phyloP scores from a whole-genome alignment of 2,329 filamentous ascomycete species.

The Huntiella bhutanensis region DNA sequence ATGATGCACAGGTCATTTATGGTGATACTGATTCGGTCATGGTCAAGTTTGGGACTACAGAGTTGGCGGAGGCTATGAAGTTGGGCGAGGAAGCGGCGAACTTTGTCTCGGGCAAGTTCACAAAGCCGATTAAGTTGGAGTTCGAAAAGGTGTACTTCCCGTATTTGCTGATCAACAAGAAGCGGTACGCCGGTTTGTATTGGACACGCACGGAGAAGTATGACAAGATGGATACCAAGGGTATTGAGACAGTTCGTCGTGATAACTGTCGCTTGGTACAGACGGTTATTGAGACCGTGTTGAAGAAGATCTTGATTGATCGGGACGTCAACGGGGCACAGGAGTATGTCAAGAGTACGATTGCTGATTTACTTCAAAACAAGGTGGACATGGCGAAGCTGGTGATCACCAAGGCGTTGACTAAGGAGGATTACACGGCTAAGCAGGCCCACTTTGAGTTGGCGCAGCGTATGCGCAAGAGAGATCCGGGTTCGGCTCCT shows the following conservation, averaged over 20 bases:
- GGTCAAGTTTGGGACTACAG: slow-evolving; percentile 91
- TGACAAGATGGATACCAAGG: slow-evolving; percentile 99
- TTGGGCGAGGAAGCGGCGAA: slow-evolving; percentile 82
- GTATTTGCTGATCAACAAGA: slow-evolving; percentile 98
- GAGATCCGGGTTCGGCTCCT: slow-evolving; percentile 84
- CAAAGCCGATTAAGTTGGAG: slow-evolving; percentile 94
- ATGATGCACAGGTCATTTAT: slow-evolving; percentile 94
- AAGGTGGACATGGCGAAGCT: slow-evolving; percentile 98
- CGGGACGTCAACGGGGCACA: slow-evolving; percentile 78
- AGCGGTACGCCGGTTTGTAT: slow-evolving; percentile 92
- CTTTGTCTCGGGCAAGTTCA: slow-evolving; percentile 78
- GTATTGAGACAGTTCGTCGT: slow-evolving; percentile 92
- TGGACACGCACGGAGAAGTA: slow-evolving; percentile 91
- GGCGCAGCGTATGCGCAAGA: slow-evolving; percentile 89
- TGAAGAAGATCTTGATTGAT: slow-evolving; percentile 91
- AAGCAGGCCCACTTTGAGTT: slow-evolving; percentile 96
- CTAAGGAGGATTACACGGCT: slow-evolving; percentile 63
- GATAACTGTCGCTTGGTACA: slow-evolving; percentile 94
- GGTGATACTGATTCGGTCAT: slow-evolving; percentile 99
- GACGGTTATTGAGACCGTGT: slow-evolving; percentile 89
- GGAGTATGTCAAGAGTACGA: slow-evolving; percentile 94
- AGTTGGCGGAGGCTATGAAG: slow-evolving; percentile 78
- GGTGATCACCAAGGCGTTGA: slow-evolving; percentile 92
- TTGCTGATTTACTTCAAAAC: slow-evolving; percentile 88
- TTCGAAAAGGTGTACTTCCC: slow-evolving; percentile 99